Base-by-base conservation (phyloP, 2,329 filamentous ascomycete genomes). In the Sclerotinia glacialis region DNA sequence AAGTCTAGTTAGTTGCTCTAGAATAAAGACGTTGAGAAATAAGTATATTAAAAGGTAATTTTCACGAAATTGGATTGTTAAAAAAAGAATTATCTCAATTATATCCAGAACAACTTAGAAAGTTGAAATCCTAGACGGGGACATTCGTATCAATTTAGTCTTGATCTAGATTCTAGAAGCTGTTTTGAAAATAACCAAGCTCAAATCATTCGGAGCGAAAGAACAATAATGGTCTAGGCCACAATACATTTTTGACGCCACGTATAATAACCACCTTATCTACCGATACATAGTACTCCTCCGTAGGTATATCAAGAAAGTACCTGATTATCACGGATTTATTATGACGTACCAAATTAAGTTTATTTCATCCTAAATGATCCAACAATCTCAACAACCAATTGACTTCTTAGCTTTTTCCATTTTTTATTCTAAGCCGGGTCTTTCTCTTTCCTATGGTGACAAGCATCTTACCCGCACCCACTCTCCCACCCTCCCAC, bases 381-480 rank as follows among this genome's bases (percentile, higher is more conserved):
- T 47, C 5, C 5, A n/a, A 47, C n/a, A 34, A 47, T 2, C 28
- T 16, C 21, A 12, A 21, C 31, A 49, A 11, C 58, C 58, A 60
- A 60, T 49, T 21, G 44, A 26, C 16, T 14, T 34, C 58, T 28
- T 34, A 5, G 40, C 26, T 31, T 18, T 31, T 53, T 31, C 7
- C 16, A 31, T 59, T 16, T 21, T 26, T 49, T 23, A 11, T 8
- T 31, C 31, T 23, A n/a, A 49, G 28, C n/a, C 58, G 58, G 58
- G 28, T 49, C 58, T 60, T 60, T 60, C 44, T 49, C 58, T 60
- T 60, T 60, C 44, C 58, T 60, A 49, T 60, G 44, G 44, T 37
- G 21, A 26, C 44, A 34, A 60, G 56, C 42, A 59, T 34, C 55
- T 47, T 59, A 59, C 42, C 42, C 42, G 56, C 21, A 44, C 56